A percentile compares a stretch with the other conserved stretches of the same genome.
Conservation (phyloP, 2,329 filamentous ascomycete genomes). For the Nemania serpens region DNA sequence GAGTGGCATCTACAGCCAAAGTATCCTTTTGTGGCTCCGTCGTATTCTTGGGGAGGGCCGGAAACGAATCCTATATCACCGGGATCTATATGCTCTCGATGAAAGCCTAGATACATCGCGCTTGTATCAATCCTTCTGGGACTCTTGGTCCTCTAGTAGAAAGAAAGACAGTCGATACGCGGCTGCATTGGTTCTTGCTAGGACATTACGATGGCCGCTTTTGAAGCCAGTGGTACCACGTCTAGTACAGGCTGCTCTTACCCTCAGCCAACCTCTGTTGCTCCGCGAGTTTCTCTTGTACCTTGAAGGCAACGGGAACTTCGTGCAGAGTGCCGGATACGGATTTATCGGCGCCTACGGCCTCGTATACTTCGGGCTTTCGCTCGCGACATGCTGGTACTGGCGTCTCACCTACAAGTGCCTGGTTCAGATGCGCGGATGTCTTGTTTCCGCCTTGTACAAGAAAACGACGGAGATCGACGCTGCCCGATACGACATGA, state of each 20-base stretch:
- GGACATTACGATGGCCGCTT: too few species aligned
- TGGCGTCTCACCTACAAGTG: not conserved
- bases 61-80: too few species aligned
- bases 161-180: too few species aligned
- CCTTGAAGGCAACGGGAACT: not conserved
- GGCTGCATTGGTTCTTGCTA: too few species aligned
- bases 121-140: too few species aligned
- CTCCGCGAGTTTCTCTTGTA: not conserved
- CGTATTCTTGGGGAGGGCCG: too few species aligned
- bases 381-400: not conserved
- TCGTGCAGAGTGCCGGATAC: not conserved
- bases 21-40: too few species aligned
- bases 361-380: conserved; percentile 3
- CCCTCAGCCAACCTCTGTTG: conserved; percentile 2
- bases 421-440: not conserved
- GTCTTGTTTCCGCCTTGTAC: not conserved
- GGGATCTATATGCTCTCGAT: too few species aligned
- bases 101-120: too few species aligned
- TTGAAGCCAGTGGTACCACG: not conserved
- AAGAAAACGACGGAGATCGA: conserved; percentile 10
- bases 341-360: conserved; percentile 5
- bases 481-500: not conserved
- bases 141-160: too few species aligned
- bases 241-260: not conserved
- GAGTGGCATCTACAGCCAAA: too few species aligned